phyloP scores from a whole-genome alignment of 208 protist genomes.

The Acanthamoeba castellanii region DNA sequence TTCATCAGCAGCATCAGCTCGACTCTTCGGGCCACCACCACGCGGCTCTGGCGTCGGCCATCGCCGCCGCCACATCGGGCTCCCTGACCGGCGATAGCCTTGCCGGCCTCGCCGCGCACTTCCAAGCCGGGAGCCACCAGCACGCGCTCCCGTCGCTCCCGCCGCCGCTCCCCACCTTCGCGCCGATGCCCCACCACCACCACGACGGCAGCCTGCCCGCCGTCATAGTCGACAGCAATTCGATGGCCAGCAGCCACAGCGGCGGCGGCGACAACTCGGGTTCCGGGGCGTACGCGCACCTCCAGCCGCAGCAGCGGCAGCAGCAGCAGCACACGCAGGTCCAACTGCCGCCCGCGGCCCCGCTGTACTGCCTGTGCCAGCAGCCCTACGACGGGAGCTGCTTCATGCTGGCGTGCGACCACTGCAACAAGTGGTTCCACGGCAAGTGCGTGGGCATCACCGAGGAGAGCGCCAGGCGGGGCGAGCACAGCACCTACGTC shows the following conservation, averaged over 20 bases:
- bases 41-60: too few species aligned
- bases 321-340: too few species aligned
- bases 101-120: background rate
- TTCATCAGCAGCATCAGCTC: background rate
- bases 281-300: too few species aligned
- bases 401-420: conserved; percentile 86
- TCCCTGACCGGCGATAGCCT: background rate
- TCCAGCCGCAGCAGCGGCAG: too few species aligned
- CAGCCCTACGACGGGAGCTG: conserved; percentile 56
- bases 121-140: background rate
- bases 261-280: too few species aligned
- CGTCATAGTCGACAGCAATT: too few species aligned
- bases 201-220: background rate
- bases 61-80: background rate
- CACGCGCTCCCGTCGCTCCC: background rate
- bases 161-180: background rate
- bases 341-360: background rate
- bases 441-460: conserved; percentile 84
- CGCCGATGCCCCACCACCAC: background rate
- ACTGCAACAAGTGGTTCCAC: conserved; percentile 87
- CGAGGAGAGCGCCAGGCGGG: conserved; percentile 58
- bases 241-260: too few species aligned
- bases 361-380: conserved; percentile 76
- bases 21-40: background rate
- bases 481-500: conserved; percentile 10